Evolutionary conservation across 257 asterid genomes (phyloP), one percentile per base, ranked within the genome.

Genomic region (Scutellaria barbata): DNA sequence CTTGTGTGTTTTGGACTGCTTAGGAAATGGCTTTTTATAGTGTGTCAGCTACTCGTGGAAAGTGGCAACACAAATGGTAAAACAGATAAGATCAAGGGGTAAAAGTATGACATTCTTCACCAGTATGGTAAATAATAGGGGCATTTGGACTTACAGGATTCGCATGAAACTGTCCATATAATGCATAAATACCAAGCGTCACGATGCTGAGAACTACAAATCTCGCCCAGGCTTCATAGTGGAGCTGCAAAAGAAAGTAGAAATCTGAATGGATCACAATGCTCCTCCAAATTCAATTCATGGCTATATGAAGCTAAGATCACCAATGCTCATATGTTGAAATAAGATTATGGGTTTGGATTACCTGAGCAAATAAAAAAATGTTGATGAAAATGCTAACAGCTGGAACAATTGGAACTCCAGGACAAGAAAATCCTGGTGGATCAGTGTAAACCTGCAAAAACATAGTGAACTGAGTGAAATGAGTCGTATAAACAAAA

Each of bases 161-260:
- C 54, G 97, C 97, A 71, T 89, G 96, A 75, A 85, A 82, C 86
- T 93, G 98, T 76, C 98, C 96, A 41, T 93, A 93, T 55, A 82
- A 81, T 63, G 96, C 96, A 79, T 93, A 93, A 42, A 88, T 43
- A 35, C 85, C 89, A 66, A 93, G 82, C 64, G 86, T 20, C 66
- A 90, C 65, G 62, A 89, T 69, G 89, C 92, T 89, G 70, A 93
- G 83, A 74, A 81, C 79, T 10, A 84, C 86, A 80, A 93, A 93
- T 85, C 98, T 89, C 78, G 81, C 88, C 98, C 97, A 90, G 63
- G 95, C 98, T 88, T 93, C 98, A 72, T 83, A 78, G 76, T 90
- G 98, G 80, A 93, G 87, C 97, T 93, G 94, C 87, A 81, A 67
- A 68, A 57, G 46, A 20, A 77, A 71, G 51, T 22, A 46, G 35